phyloP scores from a whole-genome alignment of 495 filamentous ascomycete genomes.

The Diplogelasinospora grovesii region DNA sequence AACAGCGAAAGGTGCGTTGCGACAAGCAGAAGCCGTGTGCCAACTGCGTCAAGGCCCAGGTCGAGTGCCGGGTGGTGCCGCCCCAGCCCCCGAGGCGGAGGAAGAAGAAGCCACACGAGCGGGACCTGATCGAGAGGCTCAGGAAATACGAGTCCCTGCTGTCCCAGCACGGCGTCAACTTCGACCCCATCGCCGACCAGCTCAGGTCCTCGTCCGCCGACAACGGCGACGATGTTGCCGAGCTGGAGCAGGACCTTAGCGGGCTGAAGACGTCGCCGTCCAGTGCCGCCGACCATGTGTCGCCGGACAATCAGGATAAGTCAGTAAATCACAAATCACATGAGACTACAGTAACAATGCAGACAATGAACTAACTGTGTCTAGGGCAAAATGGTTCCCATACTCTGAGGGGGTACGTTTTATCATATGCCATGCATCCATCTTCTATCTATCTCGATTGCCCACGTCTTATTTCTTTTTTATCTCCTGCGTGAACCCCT shows the following conservation, averaged over 20 bases:
- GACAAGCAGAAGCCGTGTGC: constrained; percentile 59
- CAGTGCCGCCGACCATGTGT: constrained; percentile 24
- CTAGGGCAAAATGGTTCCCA: constrained; percentile 33
- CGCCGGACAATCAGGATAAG: constrained; percentile 25
- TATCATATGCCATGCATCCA: neutral
- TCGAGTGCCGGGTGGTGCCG: constrained; percentile 54
- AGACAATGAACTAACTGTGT: too few relatives aligned
- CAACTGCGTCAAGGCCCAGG: constrained; percentile 55
- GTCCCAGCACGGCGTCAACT: constrained; percentile 44
- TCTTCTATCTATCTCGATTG: neutral
- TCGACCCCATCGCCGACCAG: constrained; percentile 37
- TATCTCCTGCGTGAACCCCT: too few relatives aligned
- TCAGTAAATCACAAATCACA: too few relatives aligned
- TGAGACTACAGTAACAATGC: too few relatives aligned
- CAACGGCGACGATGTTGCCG: constrained; percentile 40
- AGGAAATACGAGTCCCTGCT: constrained; percentile 49
- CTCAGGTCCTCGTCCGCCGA: constrained; percentile 37
- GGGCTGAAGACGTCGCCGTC: constrained; percentile 33
- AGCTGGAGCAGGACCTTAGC: constrained; percentile 41
- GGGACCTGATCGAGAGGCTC: constrained; percentile 45
- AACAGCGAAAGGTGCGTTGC: constrained; percentile 62
- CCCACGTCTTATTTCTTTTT: neutral
- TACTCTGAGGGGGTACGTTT: constrained; percentile 36
- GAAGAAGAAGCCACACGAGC: constrained; percentile 49
- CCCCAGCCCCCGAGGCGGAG: constrained; percentile 52